Conservation (phyloP, 352 stramenopile genomes). For the Globisporangium barbulae region DNA sequence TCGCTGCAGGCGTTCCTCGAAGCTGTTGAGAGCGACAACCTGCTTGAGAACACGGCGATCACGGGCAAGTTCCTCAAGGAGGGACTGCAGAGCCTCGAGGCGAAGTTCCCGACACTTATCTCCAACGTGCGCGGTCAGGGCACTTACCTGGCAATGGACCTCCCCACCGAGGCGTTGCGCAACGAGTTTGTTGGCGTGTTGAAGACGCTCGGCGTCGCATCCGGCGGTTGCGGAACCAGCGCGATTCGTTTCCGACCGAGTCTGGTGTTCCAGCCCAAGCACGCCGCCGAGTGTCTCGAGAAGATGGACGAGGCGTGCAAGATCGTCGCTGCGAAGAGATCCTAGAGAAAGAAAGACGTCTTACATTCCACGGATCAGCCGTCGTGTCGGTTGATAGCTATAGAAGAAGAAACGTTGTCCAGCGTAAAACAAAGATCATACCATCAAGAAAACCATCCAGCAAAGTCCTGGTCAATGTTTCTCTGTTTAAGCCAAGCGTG, state of each 20-base stretch:
- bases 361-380: neutral
- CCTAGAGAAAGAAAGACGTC: neutral
- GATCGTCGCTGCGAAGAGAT: slow-evolving; percentile 20
- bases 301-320: slow-evolving; percentile 63
- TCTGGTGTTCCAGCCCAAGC: slow-evolving; percentile 73
- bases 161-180: slow-evolving; percentile 54
- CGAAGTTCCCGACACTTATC: slow-evolving; percentile 53
- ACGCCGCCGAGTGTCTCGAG: slow-evolving; percentile 70
- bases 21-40: slow-evolving; percentile 45
- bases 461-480: too few species aligned
- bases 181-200: slow-evolving; percentile 63
- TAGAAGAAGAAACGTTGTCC: neutral
- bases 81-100: slow-evolving; percentile 42
- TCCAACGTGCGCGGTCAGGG: slow-evolving; percentile 74
- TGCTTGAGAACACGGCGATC: slow-evolving; percentile 74
- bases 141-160: slow-evolving; percentile 79
- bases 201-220: slow-evolving; percentile 56
- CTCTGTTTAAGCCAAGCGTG: too few species aligned
- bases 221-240: slow-evolving; percentile 61
- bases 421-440: too few species aligned
- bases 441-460: too few species aligned
- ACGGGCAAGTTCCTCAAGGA: slow-evolving; percentile 64
- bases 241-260: slow-evolving; percentile 77
- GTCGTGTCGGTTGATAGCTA: neutral
- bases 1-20: slow-evolving; percentile 72